Evolutionary conservation across 2,329 filamentous ascomycete genomes (phyloP).

Genomic region (Fusarium coffeatum): DNA sequence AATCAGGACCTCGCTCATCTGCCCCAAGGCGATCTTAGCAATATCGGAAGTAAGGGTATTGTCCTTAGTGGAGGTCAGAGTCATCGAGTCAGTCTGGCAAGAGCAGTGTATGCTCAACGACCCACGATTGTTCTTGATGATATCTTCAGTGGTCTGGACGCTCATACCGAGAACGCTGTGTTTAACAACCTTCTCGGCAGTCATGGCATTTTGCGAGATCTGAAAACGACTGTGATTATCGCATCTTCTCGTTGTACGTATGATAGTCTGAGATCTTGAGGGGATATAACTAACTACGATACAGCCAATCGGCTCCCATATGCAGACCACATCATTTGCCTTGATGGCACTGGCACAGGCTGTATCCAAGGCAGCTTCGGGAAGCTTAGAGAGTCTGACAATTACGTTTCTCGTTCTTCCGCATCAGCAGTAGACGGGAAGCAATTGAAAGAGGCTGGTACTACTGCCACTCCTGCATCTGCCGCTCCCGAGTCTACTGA

Average conservation of each 20-base stretch:
- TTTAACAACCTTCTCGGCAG: conserved; percentile 42
- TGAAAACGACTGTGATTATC: conserved; percentile 19
- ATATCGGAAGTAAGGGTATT: conserved; percentile 53
- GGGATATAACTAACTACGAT: neutral
- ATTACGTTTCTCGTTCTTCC: conserved; percentile 24
- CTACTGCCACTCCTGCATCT: neutral
- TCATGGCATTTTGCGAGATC: conserved; percentile 38
- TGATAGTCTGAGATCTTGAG: fast-evolving
- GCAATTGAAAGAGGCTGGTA: neutral
- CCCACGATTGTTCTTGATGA: conserved; percentile 47
- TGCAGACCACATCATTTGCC: conserved; percentile 31
- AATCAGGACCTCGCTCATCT: conserved; percentile 45
- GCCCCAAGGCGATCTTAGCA: conserved; percentile 49
- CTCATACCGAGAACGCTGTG: conserved; percentile 42
- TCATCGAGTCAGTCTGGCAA: conserved; percentile 49
- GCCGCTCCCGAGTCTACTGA: neutral
- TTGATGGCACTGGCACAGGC: conserved; percentile 11
- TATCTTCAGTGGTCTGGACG: conserved; percentile 50
- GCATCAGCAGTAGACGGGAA: conserved; percentile 1
- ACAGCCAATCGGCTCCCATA: conserved; percentile 25
- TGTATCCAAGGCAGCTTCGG: conserved; percentile 29
- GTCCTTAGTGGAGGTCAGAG: conserved; percentile 55
- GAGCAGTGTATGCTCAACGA: conserved; percentile 48
- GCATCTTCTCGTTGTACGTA: conserved; percentile 30
- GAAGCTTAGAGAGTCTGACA: conserved; percentile 6